Percentiles rank a stretch among this genome's conserved stretches.
These are phyloP conservation scores for Xylariaceae sp. DNA, from an alignment of 2,329 filamentous ascomycete species.

Conservation along the genomic window DNA sequence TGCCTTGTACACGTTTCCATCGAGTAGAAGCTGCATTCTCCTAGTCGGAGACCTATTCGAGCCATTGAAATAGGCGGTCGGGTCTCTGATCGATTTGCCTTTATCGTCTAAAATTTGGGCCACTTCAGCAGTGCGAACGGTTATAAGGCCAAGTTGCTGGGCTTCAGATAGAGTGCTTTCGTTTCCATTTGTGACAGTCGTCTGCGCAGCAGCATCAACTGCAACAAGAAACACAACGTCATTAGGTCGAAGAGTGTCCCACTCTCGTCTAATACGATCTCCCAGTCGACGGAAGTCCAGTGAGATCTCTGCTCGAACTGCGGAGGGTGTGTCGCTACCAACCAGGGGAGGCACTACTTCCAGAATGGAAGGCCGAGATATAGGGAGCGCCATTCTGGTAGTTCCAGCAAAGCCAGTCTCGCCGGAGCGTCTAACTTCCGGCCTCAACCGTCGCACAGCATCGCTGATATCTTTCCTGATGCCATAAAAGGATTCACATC, in stretches of 20 bases:
- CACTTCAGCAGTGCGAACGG: conserved; percentile 78
- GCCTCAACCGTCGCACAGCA: conserved; percentile 72
- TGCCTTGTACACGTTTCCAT: conserved; percentile 70
- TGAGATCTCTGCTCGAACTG: conserved; percentile 79
- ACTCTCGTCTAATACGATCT: conserved; percentile 74
- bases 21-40: conserved; percentile 75
- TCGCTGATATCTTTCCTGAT: conserved; percentile 89
- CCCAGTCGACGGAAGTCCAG: conserved; percentile 79
- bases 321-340: conserved; percentile 76
- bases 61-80: conserved; percentile 58
- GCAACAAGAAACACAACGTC: conserved; percentile 87
- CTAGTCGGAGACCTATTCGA: conserved; percentile 58
- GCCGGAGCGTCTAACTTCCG: conserved; percentile 60
- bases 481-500: conserved; percentile 88
- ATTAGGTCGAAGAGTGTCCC: conserved; percentile 81
- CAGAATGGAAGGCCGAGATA: conserved; percentile 78
- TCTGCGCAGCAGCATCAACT: conserved; percentile 59
- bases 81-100: conserved; percentile 66
- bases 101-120: conserved; percentile 84
- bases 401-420: conserved; percentile 74
- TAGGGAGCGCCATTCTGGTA: conserved; percentile 87
- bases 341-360: conserved; percentile 81
- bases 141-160: conserved; percentile 63
- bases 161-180: conserved; percentile 41
- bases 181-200: conserved; percentile 52